Percentiles rank a stretch among this genome's conserved stretches.
Conservation (phyloP, 768 basidiomycete species). For the Gymnopilus dilepis region DNA sequence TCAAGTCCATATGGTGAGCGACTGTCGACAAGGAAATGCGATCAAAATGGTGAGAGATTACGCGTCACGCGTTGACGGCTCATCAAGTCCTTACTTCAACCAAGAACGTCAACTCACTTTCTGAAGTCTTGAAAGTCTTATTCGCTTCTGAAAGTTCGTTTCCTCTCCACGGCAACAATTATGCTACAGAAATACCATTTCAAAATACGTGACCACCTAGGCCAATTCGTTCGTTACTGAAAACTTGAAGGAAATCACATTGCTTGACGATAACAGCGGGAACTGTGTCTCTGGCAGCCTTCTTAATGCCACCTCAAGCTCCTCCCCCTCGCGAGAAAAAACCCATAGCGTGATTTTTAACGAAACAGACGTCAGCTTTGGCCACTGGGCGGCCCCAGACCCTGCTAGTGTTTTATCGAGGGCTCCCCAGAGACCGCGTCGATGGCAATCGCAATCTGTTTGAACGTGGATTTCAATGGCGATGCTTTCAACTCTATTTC, state of each 20-base stretch:
- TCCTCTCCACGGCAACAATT: too few species aligned
- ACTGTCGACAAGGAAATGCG: too few species aligned
- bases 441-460: background rate
- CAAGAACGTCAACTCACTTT: too few species aligned
- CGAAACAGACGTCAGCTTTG: background rate
- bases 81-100: too few species aligned
- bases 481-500: slow-evolving; percentile 9
- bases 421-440: background rate
- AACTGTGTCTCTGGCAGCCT: background rate
- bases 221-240: background rate
- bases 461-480: background rate
- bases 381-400: background rate
- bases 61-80: too few species aligned
- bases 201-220: background rate
- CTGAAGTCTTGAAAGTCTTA: too few species aligned
- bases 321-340: background rate
- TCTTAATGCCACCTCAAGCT: background rate
- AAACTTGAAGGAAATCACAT: background rate
- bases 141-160: too few species aligned
- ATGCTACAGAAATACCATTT: too few species aligned
- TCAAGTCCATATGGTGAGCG: too few species aligned
- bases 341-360: background rate
- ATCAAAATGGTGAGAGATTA: too few species aligned
- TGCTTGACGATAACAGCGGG: background rate
- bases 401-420: background rate